Evolutionary conservation across 1,284 basidiomycete species (phyloP).

Genomic region (Pisolithus thermaeus): DNA sequence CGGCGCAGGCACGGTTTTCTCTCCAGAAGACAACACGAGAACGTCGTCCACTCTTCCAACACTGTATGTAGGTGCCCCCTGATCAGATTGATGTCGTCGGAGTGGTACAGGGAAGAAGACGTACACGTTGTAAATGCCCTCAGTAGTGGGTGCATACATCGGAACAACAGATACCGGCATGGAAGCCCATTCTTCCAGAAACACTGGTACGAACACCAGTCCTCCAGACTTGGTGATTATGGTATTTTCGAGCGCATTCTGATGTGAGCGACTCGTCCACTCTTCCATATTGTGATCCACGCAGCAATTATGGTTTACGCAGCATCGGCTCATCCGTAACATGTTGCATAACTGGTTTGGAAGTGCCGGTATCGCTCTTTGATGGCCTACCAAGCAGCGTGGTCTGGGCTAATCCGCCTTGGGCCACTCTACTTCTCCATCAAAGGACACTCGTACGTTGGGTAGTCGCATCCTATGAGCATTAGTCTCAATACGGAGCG

Average conservation of each 20-base stretch:
- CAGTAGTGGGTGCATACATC: constrained; percentile 23
- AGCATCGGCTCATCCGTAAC: no score
- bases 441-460: no score
- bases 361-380: no score
- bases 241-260: constrained; percentile 7
- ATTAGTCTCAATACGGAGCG: no score
- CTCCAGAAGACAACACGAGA: constrained; percentile 15
- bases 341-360: no score
- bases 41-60: constrained; percentile 24
- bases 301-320: constrained; percentile 31
- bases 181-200: constrained; percentile 9
- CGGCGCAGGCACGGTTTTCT: constrained; percentile 19
- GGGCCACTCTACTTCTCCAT: no score
- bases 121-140: neutral
- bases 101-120: neutral
- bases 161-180: neutral
- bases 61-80: constrained; percentile 4
- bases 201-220: constrained; percentile 7
- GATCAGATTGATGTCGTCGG: neutral
- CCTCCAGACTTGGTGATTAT: constrained; percentile 1
- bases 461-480: no score
- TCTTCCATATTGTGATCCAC: constrained; percentile 48
- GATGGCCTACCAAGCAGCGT: no score
- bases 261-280: constrained; percentile 38
- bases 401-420: no score